phyloP scores from a whole-genome alignment of 225 moss, liverwort and hornwort species.

The Climacium dendroides region DNA sequence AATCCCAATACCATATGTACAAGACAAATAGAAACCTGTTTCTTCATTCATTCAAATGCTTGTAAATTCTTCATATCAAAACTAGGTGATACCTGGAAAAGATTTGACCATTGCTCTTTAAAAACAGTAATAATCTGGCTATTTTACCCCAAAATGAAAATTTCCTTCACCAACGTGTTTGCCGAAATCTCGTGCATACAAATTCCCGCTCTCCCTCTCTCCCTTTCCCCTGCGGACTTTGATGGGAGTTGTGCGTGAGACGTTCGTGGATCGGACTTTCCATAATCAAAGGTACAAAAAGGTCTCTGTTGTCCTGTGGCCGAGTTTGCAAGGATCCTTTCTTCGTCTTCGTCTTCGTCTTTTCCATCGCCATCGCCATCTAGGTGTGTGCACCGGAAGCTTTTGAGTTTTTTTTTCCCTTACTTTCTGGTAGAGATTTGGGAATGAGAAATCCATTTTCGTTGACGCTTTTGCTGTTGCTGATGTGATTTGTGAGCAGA shows the following conservation, averaged over 20 bases:
- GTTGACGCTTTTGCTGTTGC: neutral
- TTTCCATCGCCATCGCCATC: neutral
- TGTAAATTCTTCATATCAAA: neutral
- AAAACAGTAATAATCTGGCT: neutral
- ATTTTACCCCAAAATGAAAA: neutral
- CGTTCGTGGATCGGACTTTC: constrained; percentile 76
- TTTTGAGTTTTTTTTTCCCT: neutral
- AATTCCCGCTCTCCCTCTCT: neutral
- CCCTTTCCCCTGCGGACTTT: neutral
- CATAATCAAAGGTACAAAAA: constrained; percentile 44
- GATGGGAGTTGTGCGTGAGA: constrained; percentile 77
- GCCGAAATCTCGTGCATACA: neutral
- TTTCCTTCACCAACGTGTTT: neutral
- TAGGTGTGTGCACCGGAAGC: neutral
- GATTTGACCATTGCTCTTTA: neutral
- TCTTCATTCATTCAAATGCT: too few species aligned
- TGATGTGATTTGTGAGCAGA: constrained; percentile 7
- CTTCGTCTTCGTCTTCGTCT: neutral
- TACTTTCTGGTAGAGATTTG: neutral
- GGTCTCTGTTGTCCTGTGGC: neutral
- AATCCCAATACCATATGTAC: too few species aligned
- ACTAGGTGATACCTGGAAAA: too few species aligned
- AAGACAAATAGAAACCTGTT: too few species aligned
- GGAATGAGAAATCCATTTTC: neutral
- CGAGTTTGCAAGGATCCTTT: neutral